Conservation (phyloP, 2,329 filamentous ascomycete genomes). For the Colletotrichum sp. region DNA sequence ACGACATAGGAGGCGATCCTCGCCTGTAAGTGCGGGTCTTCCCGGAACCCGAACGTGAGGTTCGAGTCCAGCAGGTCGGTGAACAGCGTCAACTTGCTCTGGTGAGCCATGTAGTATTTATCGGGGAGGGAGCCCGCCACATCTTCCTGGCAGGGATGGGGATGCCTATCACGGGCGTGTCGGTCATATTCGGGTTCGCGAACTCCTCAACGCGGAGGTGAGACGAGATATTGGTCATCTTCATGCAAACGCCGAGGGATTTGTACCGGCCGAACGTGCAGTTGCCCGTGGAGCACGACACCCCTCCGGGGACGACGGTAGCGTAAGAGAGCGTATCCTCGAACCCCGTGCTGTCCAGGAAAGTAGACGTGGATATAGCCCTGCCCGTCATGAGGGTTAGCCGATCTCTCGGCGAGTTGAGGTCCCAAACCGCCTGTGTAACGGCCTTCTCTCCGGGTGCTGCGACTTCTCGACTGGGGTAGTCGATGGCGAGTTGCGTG, state of each 20-base stretch:
- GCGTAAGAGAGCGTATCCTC: background rate
- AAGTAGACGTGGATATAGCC: background rate
- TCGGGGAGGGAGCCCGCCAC: too few relatives aligned
- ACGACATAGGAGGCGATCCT: too few relatives aligned
- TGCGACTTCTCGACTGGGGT: background rate
- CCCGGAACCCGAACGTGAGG: too few relatives aligned
- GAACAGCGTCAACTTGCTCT: too few relatives aligned
- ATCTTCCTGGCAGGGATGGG: too few relatives aligned
- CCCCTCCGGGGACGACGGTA: background rate
- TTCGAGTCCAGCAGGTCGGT: too few relatives aligned
- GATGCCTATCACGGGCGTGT: too few relatives aligned
- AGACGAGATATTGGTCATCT: background rate
- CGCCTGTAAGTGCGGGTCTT: too few relatives aligned
- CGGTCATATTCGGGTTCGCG: background rate
- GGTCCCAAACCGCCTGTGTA: background rate
- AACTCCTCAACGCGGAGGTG: background rate
- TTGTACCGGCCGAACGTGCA: background rate
- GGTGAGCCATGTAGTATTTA: too few relatives aligned
- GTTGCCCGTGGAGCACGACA: background rate
- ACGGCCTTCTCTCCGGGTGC: background rate
- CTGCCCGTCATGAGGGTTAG: background rate
- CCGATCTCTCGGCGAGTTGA: background rate
- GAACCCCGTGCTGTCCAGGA: background rate
- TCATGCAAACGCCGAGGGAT: background rate
- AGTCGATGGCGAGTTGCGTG: constrained; percentile 10